Evolutionary conservation across 371 early-diverging fungal species (phyloP), one percentile per base, ranked within the genome.

Genomic region (Apophysomyces ossiformis): DNA sequence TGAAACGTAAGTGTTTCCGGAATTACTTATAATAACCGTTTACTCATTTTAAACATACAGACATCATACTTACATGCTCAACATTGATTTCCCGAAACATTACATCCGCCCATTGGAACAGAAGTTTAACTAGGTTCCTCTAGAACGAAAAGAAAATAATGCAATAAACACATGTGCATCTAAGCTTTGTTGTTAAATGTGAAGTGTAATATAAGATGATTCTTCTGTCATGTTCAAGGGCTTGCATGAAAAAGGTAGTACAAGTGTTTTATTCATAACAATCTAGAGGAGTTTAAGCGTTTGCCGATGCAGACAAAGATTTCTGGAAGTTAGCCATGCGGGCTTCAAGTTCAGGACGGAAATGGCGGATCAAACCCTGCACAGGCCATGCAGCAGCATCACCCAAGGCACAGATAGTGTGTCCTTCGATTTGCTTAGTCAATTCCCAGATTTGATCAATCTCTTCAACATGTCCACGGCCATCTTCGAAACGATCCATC

Each of bases 331-430:
- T 67, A n/a, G 81, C 87, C 82, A 98, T 93, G 65, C 93, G 91
- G 63, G 81, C 83, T 82, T 97, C 97, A 57, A 97, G 76, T 66
- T 95, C 95, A 12, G 97, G 96, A 45, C 97, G 85, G 88, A 97
- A 96, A 75, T 94, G 93, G 44, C 96, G 89, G 71, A 98, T 95
- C 66, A 98, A 85, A 70, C 99, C 96, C 79, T 85, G 83, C 18
- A 98, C 95, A 16, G 99, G 99, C 97, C 97, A 97, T 63, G 99
- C 99, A 35, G 99, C 97, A 50, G 99, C 99, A 84, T 98, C 99
- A 63, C 97, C 99, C 79, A 98, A 79, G 45, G 98, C 99, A 78
- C 99, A 98, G 68, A 98, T 98, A 32, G 99, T 97, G 75, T 97
- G 97, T 7, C 99, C 99, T 80, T 98, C 97, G 77, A 98, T 98